Percentiles rank a stretch among this genome's conserved stretches.
These are phyloP conservation scores for Amphirosellinia nigrospora DNA, from an alignment of 495 filamentous ascomycete species.

Conservation along the genomic window DNA sequence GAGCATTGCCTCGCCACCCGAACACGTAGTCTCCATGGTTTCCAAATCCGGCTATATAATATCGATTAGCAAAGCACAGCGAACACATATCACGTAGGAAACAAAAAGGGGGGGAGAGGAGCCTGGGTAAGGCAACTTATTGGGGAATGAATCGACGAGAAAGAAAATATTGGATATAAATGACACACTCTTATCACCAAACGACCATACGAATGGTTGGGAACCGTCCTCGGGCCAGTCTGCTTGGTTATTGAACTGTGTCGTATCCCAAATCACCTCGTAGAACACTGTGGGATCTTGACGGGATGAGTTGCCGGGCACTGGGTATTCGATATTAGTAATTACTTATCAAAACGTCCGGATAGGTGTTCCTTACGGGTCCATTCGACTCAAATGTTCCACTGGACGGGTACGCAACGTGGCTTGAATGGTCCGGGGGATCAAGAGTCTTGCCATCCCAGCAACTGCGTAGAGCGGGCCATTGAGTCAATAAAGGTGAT, in stretches of 20 bases:
- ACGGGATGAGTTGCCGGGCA: constrained; percentile 46
- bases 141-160: no score
- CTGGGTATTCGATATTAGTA: not conserved
- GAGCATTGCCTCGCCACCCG: constrained; percentile 48
- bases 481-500: not conserved
- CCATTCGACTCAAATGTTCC: constrained; percentile 46
- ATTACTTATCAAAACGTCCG: not conserved
- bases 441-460: constrained; percentile 45
- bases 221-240: constrained; percentile 50
- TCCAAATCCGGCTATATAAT: constrained; percentile 43
- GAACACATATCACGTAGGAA: no score
- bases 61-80: no score
- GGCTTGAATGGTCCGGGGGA: constrained; percentile 43
- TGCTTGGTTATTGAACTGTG: constrained; percentile 45
- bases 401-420: constrained; percentile 46
- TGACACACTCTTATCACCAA: constrained; percentile 42
- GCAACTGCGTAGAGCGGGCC: constrained; percentile 25
- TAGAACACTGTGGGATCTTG: constrained; percentile 47
- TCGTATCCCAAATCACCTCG: constrained; percentile 47
- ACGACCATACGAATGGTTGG: constrained; percentile 55
- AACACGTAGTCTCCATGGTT: constrained; percentile 52
- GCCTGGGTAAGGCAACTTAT: no score
- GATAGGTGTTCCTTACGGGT: not conserved
- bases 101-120: no score
- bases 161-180: no score